A percentile compares a stretch with the other conserved stretches of the same genome.
phyloP scores from a whole-genome alignment of 257 asterid species.

The Solanum pennellii region DNA sequence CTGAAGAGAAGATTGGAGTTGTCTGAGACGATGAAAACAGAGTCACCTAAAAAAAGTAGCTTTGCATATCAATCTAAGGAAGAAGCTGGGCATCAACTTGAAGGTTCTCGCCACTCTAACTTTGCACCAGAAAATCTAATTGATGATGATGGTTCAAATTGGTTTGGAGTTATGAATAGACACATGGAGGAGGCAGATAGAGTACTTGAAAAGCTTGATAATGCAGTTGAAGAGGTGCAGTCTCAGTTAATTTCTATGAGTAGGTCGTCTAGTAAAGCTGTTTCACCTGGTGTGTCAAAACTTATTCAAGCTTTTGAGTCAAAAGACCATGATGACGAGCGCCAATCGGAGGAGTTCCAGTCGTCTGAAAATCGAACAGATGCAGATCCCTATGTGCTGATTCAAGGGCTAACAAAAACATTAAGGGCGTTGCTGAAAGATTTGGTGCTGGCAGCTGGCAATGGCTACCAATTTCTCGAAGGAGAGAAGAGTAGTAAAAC shows the following conservation, averaged over 20 bases:
- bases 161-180: conserved; percentile 36
- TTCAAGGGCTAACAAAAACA: conserved; percentile 26
- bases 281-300: conserved; percentile 59
- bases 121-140: background rate
- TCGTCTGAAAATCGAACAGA: conserved; percentile 23
- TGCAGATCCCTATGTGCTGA: conserved; percentile 31
- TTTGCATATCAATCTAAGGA: conserved; percentile 18
- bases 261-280: conserved; percentile 33
- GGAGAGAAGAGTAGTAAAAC: conserved; percentile 30
- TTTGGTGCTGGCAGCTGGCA: conserved; percentile 37
- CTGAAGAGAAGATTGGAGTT: conserved; percentile 42
- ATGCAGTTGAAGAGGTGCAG: conserved; percentile 52
- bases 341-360: conserved; percentile 29
- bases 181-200: conserved; percentile 45
- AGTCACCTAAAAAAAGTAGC: conserved; percentile 14
- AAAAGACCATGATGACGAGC: conserved; percentile 40
- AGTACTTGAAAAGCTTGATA: conserved; percentile 54
- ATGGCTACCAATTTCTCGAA: conserved; percentile 33
- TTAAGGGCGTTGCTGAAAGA: conserved; percentile 38
- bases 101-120: background rate
- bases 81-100: conserved; percentile 20
- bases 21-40: conserved; percentile 28
- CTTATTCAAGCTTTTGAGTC: conserved; percentile 88
- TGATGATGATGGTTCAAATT: conserved; percentile 9
- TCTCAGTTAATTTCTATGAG: conserved; percentile 33